Percentiles rank a stretch among this genome's conserved stretches.
Conservation (phyloP, 352 stramenopile species). For the Lagenidium sp. region DNA sequence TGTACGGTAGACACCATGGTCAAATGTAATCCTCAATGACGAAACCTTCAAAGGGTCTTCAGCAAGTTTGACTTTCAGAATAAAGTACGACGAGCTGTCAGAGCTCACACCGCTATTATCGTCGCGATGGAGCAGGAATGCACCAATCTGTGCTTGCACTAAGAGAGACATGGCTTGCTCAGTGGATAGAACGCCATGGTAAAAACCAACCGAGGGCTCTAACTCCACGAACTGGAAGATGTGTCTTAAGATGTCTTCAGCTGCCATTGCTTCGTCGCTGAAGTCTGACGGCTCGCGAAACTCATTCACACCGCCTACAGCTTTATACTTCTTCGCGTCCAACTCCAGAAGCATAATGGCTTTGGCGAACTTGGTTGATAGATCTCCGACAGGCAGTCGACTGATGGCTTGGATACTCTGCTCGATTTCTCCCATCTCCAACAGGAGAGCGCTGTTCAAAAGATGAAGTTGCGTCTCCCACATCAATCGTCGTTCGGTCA, state of each 20-base stretch:
- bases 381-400: no score
- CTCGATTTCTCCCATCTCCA: no score
- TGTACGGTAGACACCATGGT: slow-evolving; percentile 21
- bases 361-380: no score
- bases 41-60: slow-evolving; percentile 26
- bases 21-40: slow-evolving; percentile 25
- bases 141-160: slow-evolving; percentile 15
- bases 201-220: slow-evolving; percentile 42
- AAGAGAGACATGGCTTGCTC: slow-evolving; percentile 21
- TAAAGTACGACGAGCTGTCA: slow-evolving; percentile 1
- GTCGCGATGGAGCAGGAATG: slow-evolving; percentile 34
- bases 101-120: background rate
- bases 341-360: no score
- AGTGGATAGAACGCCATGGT: slow-evolving; percentile 25
- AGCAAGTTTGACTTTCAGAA: slow-evolving; percentile 34
- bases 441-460: no score
- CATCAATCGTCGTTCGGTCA: no score
- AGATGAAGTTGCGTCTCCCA: no score
- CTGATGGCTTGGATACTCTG: no score
- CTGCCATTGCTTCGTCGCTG: no score
- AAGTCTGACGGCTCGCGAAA: no score
- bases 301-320: no score
- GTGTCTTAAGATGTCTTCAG: slow-evolving; percentile 17
- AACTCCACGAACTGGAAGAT: slow-evolving; percentile 47
- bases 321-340: no score